Percentiles rank a stretch among this genome's conserved stretches.
Conservation (phyloP, 768 basidiomycete species). For the Suillus weaverae region DNA sequence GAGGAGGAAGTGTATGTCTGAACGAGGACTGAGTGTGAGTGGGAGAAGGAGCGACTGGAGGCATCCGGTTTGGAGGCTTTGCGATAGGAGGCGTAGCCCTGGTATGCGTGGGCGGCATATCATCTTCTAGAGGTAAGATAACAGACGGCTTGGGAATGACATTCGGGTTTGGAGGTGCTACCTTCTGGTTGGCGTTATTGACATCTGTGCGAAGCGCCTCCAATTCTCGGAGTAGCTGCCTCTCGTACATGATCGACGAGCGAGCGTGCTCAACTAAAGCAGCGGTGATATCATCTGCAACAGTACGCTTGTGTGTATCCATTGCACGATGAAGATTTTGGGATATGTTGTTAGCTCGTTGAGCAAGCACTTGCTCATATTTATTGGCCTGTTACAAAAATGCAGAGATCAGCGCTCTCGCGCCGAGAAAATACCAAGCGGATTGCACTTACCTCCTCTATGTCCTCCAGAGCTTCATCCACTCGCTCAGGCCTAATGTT, state of each 20-base stretch:
- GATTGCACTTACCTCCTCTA: slow-evolving; percentile 71
- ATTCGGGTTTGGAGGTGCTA: slow-evolving; percentile 44
- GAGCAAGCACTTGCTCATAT: slow-evolving; percentile 82
- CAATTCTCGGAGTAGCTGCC: slow-evolving; percentile 82
- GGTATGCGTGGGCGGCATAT: slow-evolving; percentile 33
- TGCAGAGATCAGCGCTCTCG: slow-evolving; percentile 13
- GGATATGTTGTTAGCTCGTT: slow-evolving; percentile 90
- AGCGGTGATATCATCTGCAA: slow-evolving; percentile 88
- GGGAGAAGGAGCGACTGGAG: slow-evolving; percentile 16
- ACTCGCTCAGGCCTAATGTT: slow-evolving; percentile 85
- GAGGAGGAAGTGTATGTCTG: slow-evolving; percentile 39
- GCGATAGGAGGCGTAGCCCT: slow-evolving; percentile 19
- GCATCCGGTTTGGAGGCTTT: slow-evolving; percentile 22
- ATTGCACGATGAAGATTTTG: slow-evolving; percentile 89
- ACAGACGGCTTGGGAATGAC: slow-evolving; percentile 60
- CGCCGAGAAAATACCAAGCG: not conserved
- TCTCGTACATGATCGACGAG: slow-evolving; percentile 88
- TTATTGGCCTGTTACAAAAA: slow-evolving; percentile 69
- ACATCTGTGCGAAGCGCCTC: slow-evolving; percentile 83
- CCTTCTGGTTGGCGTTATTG: slow-evolving; percentile 62
- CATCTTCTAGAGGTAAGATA: slow-evolving; percentile 66
- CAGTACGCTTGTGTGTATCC: slow-evolving; percentile 78
- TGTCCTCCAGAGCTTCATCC: slow-evolving; percentile 88
- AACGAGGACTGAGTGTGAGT: slow-evolving; percentile 25
- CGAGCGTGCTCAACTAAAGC: slow-evolving; percentile 93